Evolutionary conservation across 2,329 filamentous ascomycete species (phyloP).

Genomic region (Mycogone perniciosa): DNA sequence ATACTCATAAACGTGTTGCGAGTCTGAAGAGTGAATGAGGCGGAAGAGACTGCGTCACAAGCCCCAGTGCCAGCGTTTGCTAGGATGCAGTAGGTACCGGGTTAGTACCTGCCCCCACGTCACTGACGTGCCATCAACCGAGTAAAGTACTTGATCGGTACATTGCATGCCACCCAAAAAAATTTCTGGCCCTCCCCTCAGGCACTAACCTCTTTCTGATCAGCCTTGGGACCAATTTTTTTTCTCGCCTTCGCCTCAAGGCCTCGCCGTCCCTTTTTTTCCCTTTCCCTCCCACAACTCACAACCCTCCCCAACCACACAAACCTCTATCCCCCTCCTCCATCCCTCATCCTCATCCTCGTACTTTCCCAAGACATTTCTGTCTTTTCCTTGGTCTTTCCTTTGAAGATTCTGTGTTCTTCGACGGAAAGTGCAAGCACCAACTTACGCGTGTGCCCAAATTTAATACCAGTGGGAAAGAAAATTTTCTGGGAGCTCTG

Average conservation of each 20-base stretch:
- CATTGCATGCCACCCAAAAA: conserved; percentile 11
- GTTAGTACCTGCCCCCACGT: neutral
- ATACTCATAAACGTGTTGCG: conserved; percentile 3
- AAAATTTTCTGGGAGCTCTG: conserved; percentile 22
- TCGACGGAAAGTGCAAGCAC: conserved; percentile 33
- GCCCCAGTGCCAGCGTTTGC: conserved; percentile 10
- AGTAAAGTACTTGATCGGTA: conserved; percentile 2
- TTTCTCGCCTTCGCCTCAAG: conserved; percentile 17
- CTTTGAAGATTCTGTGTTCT: conserved; percentile 43
- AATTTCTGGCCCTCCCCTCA: conserved; percentile 15
- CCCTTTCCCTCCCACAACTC: conserved; percentile 27
- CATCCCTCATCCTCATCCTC: conserved; percentile 21
- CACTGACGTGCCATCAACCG: neutral
- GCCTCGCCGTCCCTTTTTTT: conserved; percentile 20
- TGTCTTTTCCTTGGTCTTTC: conserved; percentile 38
- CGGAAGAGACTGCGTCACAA: conserved; percentile 9
- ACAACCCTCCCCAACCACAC: conserved; percentile 24
- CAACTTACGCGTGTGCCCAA: conserved; percentile 24
- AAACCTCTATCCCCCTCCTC: conserved; percentile 26
- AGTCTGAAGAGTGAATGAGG: conserved; percentile 4
- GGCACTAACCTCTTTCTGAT: conserved; percentile 27
- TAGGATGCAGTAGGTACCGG: neutral
- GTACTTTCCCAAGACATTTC: conserved; percentile 25
- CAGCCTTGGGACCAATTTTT: conserved; percentile 12
- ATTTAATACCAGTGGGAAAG: conserved; percentile 28